Evolutionary conservation across 306 rosid species (phyloP), one percentile per base, ranked within the genome.

Genomic region (Abrus precatorius): DNA sequence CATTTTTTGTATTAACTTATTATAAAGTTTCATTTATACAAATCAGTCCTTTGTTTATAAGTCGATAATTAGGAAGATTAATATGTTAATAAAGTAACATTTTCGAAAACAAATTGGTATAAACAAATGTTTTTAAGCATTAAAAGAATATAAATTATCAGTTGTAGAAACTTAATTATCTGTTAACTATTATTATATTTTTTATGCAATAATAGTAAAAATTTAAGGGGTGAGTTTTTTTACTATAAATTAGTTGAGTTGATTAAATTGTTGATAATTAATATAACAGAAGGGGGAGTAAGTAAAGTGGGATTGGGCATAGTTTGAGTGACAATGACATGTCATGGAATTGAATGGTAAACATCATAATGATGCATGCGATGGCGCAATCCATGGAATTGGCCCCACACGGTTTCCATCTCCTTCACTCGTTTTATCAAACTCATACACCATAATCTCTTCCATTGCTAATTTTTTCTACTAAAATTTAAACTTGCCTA

Each of bases 321-420:
- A 29, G 40, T 33, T 5, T 5, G 28, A 13, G 14, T 33, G 62
- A 71, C 32, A 52, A 0, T 0, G 48, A 50, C 33, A 14, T 61
- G 54, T 40, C 54, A 29, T 74, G 69, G 9, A 45, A 56, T 28
- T 7, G 68, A 72, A 56, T 14, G 52, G 68, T 56, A 36, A 71
- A 52, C 41, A 54, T 36, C 28, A 28, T 6, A 55, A 56, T 27
- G 78, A 74, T 59, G 69, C 56, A 27, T 41, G 65, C 4, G 55
- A 54, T 67, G 72, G 54, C 72, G 72, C 44, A 20, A 1, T 65
- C n/a, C 52, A 62, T 47, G 7, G n/a, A 5, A 5, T 9, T 38
- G 75, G 8, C 28, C 79, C 84, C 79, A 80, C 84, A 41, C 84
- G 84, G 40, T 80, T 80, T 80, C 54, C 1, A 13, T 63, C 33